These are phyloP conservation scores for Podila horticola DNA, from an alignment of 192 early-diverging fungal species.

Conservation along the genomic window DNA sequence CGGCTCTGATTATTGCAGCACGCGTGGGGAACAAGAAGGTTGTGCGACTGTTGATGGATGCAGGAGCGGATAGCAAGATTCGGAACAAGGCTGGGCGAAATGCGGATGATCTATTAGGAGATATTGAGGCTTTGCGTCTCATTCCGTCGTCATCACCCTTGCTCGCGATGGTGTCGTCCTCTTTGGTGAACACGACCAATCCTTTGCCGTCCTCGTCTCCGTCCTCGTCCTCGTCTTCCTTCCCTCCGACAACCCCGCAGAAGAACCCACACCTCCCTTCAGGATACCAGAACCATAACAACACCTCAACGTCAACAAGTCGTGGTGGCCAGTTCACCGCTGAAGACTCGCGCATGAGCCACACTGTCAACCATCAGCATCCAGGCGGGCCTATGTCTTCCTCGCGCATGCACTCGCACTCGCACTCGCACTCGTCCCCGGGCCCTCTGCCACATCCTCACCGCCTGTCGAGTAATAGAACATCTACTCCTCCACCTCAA, in stretches of 20 bases:
- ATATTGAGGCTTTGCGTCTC: conserved; percentile 22
- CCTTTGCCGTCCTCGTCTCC: neutral
- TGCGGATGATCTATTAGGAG: conserved; percentile 69
- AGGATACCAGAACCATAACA: neutral
- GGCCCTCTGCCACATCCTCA: conserved; percentile 5
- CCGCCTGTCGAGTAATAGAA: conserved; percentile 5
- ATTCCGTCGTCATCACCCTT: neutral
- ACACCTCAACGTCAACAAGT: too few relatives aligned
- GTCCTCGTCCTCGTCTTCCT: neutral
- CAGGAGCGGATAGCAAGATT: conserved; percentile 72
- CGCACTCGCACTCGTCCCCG: conserved; percentile 20
- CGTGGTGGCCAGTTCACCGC: neutral
- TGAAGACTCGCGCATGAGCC: conserved; percentile 9
- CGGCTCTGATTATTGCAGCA: conserved; percentile 73
- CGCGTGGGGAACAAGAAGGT: conserved; percentile 69
- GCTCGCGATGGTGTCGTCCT: neutral
- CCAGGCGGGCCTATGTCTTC: conserved; percentile 16
- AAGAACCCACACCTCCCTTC: neutral
- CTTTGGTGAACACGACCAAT: too few relatives aligned
- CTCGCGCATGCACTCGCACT: neutral
- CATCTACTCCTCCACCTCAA: conserved; percentile 25
- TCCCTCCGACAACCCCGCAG: neutral
- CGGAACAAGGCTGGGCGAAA: conserved; percentile 73
- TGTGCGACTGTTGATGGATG: conserved; percentile 64
- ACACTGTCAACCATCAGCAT: conserved; percentile 9